Base-by-base conservation (phyloP, 441 rosid genomes). In the Populus hybrid region DNA sequence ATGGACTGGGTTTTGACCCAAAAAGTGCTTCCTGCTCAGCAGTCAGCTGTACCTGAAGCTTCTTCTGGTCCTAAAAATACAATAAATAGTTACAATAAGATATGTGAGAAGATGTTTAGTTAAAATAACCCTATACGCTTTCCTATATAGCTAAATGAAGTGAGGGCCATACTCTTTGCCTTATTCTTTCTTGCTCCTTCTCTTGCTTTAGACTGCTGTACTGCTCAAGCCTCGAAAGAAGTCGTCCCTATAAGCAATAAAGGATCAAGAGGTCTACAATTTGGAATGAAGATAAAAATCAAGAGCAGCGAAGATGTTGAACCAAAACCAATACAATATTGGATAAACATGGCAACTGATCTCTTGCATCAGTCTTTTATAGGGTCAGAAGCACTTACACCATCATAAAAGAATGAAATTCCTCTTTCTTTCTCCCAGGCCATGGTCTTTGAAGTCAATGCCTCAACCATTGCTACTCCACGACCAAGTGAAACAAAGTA, bases 391-490 rank as follows among this genome's bases (percentile, higher is more conserved):
- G 81, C 72, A 72, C 99, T 85, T 91, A 95, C 99, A 73, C 97
- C 95, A 76, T 95, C 98, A 70, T 92, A 95, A 40, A 85, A 81
- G 85, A 96, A 96, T 34, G 84, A 88, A 23, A 50, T 76, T 67
- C 91, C 95, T 84, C 87, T 91, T 81, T 91, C 98, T 70, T 81
- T 83, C 80, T 96, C 98, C 99, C 99, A 93, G 23, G 89, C 84
- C 40, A 59, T 78, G 72, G 81, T 87, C 90, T 88, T 93, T 64
- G 89, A 80, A 59, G 85, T 80, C 84, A 92, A 77, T 64, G 91
- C 82, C 74, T 94, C 97, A 75, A 92, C 89, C 91, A 90, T 86
- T 71, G 86, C 97, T 95, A 85, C 82, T 80, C 83, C 78, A 83
- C 36, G 10, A 76, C 40, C 78, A 86, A 46, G 9, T 35, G 30